Percentiles rank a stretch among this genome's conserved stretches.
Conservation (phyloP, 768 basidiomycete genomes). For the Termitomyces sp. region DNA sequence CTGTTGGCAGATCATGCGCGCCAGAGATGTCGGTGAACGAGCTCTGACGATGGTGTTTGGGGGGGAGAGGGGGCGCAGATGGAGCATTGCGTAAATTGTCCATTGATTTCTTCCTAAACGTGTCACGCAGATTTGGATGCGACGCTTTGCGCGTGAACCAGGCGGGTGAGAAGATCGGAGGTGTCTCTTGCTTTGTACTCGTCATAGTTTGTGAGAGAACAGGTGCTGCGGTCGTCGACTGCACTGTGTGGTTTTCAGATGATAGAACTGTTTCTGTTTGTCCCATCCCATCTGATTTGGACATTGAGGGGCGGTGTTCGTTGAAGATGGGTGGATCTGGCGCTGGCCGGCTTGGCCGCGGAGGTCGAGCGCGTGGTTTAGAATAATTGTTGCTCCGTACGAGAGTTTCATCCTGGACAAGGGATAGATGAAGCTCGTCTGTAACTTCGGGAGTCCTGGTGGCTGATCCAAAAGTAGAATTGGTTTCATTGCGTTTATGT, state of each 20-base stretch:
- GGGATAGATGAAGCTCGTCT: neutral
- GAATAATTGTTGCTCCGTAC: neutral
- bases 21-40: conserved; percentile 3
- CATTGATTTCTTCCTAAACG: neutral
- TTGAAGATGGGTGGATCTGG: neutral
- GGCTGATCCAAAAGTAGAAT: neutral
- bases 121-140: conserved; percentile 2
- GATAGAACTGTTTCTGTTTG: neutral
- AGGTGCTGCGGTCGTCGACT: neutral
- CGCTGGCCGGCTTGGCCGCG: neutral
- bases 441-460: neutral
- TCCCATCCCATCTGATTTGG: neutral
- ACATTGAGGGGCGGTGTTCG: neutral
- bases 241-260: neutral
- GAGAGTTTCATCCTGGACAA: neutral
- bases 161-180: neutral
- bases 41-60: neutral
- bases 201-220: neutral
- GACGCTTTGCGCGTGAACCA: conserved; percentile 9
- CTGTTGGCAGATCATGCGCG: neutral
- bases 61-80: neutral
- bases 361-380: neutral
- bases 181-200: neutral
- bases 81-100: neutral
- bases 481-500: neutral